Percentiles rank a stretch among this genome's conserved stretches.
Evolutionary conservation across 495 filamentous ascomycete species (phyloP).

Genomic region (Hypomontagnella monticulosa): DNA sequence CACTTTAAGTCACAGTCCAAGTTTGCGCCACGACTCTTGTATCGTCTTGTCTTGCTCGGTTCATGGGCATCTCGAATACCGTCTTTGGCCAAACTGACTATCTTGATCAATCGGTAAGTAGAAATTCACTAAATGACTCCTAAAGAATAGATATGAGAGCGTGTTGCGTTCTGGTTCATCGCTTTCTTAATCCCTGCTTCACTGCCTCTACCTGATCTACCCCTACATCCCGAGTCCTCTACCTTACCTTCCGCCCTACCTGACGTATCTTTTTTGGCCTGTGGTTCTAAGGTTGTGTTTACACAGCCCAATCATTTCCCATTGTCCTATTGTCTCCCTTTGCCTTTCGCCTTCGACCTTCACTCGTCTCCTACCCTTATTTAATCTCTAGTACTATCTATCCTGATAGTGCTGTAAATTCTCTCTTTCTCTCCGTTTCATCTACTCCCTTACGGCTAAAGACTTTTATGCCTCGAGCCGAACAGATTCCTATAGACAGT

Average conservation of each 20-base stretch:
- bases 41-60: background rate
- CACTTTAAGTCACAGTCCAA: conserved; percentile 1
- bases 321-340: conserved; percentile 13
- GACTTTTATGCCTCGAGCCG: conserved; percentile 7
- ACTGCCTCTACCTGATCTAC: background rate
- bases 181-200: background rate
- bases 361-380: background rate
- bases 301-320: conserved; percentile 17
- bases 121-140: too few species aligned
- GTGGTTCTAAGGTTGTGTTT: conserved; percentile 26
- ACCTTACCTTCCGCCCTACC: conserved; percentile 11
- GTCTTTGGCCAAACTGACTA: background rate
- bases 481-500: conserved; percentile 5
- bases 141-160: background rate
- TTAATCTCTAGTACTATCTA: conserved; percentile 8
- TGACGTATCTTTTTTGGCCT: conserved; percentile 10
- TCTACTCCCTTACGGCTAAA: conserved; percentile 9
- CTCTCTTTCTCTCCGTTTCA: background rate
- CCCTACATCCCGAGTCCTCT: background rate
- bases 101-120: too few species aligned
- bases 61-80: conserved; percentile 10
- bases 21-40: conserved; percentile 21
- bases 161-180: background rate
- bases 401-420: conserved; percentile 6
- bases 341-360: conserved; percentile 3